Percentiles rank a stretch among this genome's conserved stretches.
Evolutionary conservation across 805 yeast genomes (phyloP).

Genomic region (Spencermartinsiella europaea): DNA sequence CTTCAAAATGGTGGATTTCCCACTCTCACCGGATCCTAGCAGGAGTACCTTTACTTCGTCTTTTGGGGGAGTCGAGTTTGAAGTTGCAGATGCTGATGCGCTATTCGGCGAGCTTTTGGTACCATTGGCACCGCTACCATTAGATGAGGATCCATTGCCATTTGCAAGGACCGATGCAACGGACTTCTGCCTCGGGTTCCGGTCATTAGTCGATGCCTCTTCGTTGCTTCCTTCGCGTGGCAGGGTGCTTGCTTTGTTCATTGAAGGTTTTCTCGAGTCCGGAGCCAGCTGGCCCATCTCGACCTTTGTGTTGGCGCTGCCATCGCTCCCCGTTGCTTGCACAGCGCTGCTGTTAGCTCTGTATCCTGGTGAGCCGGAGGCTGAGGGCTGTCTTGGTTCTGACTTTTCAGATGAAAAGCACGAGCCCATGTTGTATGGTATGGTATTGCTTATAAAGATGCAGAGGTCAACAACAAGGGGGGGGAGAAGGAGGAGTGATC

Average conservation of each 20-base stretch:
- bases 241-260: not conserved
- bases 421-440: slow-evolving; percentile 10
- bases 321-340: not conserved
- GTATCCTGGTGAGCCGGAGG: not conserved
- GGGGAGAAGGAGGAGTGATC: too few species aligned
- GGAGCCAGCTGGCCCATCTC: not conserved
- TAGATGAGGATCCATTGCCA: not conserved
- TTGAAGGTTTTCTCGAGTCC: not conserved
- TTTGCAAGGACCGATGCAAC: not conserved
- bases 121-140: not conserved
- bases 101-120: not conserved
- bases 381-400: not conserved
- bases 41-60: slow-evolving; percentile 65
- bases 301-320: not conserved
- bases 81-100: not conserved
- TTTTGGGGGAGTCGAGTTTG: slow-evolving; percentile 1
- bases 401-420: slow-evolving; percentile 11
- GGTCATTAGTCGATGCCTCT: not conserved
- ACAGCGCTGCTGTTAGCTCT: not conserved
- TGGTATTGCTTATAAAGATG: too few species aligned
- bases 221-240: not conserved
- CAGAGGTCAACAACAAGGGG: too few species aligned
- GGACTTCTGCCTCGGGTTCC: not conserved
- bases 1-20: slow-evolving; percentile 74
- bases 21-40: slow-evolving; percentile 78